A percentile compares a stretch with the other conserved stretches of the same genome.
These are phyloP conservation scores for Diaporthe sp. DNA, from an alignment of 2,329 filamentous ascomycete species.

Conservation along the genomic window DNA sequence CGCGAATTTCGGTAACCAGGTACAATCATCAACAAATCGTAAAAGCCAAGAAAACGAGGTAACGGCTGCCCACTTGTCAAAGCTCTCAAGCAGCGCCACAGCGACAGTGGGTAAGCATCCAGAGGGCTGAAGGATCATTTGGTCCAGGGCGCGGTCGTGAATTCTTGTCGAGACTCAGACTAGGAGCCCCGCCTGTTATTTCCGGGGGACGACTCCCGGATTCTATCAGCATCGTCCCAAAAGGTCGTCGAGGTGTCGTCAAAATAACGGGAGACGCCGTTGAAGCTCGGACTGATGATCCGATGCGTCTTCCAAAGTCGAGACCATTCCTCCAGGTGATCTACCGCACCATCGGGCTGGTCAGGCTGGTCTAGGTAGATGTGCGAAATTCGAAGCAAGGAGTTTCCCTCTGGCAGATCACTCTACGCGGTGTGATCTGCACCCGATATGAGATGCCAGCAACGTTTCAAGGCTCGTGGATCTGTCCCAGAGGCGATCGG, in stretches of 20 bases:
- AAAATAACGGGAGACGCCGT: constrained; percentile 17
- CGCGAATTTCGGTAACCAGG: background rate
- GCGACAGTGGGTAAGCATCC: background rate
- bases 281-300: constrained; percentile 32
- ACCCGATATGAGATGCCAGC: constrained; percentile 12
- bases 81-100: background rate
- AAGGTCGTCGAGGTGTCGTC: constrained; percentile 11
- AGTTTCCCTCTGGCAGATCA: constrained; percentile 8
- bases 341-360: constrained; percentile 21
- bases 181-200: background rate
- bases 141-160: background rate
- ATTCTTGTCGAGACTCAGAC: background rate
- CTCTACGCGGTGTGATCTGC: constrained; percentile 16
- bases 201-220: background rate
- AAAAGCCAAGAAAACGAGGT: constrained; percentile 2
- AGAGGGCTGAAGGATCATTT: background rate
- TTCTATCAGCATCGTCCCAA: background rate
- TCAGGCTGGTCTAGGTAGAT: background rate
- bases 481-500: constrained; percentile 11
- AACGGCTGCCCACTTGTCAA: background rate
- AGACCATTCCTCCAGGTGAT: constrained; percentile 27
- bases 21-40: constrained; percentile 2
- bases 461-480: constrained; percentile 17
- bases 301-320: constrained; percentile 6
- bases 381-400: constrained; percentile 19